Base-by-base conservation (phyloP, 2,329 filamentous ascomycete genomes). In the Microascus cirrosus region DNA sequence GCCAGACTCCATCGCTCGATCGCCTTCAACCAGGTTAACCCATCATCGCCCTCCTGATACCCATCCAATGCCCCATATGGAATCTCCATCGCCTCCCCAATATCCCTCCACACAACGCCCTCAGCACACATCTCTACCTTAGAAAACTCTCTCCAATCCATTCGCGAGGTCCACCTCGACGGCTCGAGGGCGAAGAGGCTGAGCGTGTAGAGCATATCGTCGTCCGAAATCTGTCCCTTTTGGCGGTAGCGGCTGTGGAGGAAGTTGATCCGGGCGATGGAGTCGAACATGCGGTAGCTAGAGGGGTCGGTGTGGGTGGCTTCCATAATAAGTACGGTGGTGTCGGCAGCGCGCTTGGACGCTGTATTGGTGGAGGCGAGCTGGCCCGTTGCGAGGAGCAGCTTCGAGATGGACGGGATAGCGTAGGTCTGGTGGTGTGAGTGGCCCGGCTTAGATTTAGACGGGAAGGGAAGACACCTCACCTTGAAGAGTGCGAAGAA, bases 181-280 rank as follows among this genome's bases (percentile, higher is more conserved):
- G 82, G 80, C 61, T 86, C 78, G 2, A 80, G 67, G 1, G 79
- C 75, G 62, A 85, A 85, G 0, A 85, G 67, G 13, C 76, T 73
- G 0, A 88, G 73, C 0, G 84, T 87, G 67, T 85, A 87, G 0
- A 88, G 73, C 73, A 87, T 77, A 61, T 87, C 85, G 15, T 77
- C 73, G 53, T 86, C 79, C 5, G 73, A 73, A 61, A 88, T 87
- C 63, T 79, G 79, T 45, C 81, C 80, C 0, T 78, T 71, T 54
- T 76, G 73, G 54, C 78, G 78, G 66, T 86, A 86, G 2, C 73
- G 68, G 24, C 69, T 68, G 66, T 87, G 85, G 3, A 88, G 71
- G 64, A 77, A 86, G 65, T 86, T 86, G 72, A 85, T 82, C 36
- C 84, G 78, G 3, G 82, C 78, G 53, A 87, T 74, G 2, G 79